These are phyloP conservation scores for Lindgomyces ingoldianus DNA, from an alignment of 495 filamentous ascomycete genomes.

Conservation along the genomic window DNA sequence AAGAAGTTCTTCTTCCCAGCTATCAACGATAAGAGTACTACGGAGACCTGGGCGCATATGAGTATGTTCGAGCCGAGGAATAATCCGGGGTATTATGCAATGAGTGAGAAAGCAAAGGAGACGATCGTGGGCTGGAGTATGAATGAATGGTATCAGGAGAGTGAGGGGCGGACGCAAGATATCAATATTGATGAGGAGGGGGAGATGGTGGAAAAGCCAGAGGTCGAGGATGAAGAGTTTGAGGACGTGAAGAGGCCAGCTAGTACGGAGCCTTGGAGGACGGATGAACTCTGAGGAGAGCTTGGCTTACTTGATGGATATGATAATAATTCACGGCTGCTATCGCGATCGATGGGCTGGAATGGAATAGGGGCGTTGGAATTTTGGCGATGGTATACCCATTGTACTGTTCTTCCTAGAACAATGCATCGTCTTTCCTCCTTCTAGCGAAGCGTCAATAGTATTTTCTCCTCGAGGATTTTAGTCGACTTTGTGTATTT, in stretches of 20 bases:
- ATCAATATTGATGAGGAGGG: slow-evolving; percentile 24
- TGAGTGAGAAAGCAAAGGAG: slow-evolving; percentile 67
- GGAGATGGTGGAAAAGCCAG: slow-evolving; percentile 23
- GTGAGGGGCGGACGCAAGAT: slow-evolving; percentile 22
- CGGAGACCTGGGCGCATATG: slow-evolving; percentile 83
- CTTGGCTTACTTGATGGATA: no score
- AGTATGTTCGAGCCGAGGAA: slow-evolving; percentile 81
- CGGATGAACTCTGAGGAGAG: no score
- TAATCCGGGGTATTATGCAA: slow-evolving; percentile 74
- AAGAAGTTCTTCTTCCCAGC: slow-evolving; percentile 61
- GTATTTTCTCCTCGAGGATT: no score
- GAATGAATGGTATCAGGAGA: slow-evolving; percentile 38
- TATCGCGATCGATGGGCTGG: no score
- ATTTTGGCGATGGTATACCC: no score
- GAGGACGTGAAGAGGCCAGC: slow-evolving; percentile 28
- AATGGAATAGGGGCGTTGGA: no score
- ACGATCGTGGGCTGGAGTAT: slow-evolving; percentile 60
- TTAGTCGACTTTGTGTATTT: no score
- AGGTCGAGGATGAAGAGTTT: slow-evolving; percentile 27
- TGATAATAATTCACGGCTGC: no score
- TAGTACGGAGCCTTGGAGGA: no score
- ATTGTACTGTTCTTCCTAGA: no score
- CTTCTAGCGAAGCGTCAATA: no score
- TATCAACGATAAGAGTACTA: slow-evolving; percentile 72
- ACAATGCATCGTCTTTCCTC: no score